Conservation (phyloP, 2,329 filamentous ascomycete species). For the Meredithiella fracta region DNA sequence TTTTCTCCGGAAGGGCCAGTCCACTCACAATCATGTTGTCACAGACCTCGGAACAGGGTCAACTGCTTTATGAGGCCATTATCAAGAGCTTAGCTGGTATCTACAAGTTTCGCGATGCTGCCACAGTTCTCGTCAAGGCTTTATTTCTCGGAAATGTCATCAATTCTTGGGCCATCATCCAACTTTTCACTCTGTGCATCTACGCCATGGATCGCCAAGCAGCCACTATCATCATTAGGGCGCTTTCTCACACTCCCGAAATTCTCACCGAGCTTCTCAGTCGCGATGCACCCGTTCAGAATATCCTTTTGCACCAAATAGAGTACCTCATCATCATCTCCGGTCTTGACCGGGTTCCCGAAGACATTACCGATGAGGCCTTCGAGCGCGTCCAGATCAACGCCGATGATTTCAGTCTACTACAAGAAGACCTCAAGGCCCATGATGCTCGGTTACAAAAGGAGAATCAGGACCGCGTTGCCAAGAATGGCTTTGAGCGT, state of each 20-base stretch:
- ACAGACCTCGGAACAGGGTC: slow-evolving; percentile 5
- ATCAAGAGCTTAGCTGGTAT: slow-evolving; percentile 34
- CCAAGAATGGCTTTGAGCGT: background rate
- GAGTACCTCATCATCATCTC: slow-evolving; percentile 14
- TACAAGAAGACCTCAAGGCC: slow-evolving; percentile 3
- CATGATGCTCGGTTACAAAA: slow-evolving; percentile 8
- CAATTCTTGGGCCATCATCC: slow-evolving; percentile 20
- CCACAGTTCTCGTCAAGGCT: slow-evolving; percentile 25
- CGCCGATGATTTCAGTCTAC: slow-evolving; percentile 1
- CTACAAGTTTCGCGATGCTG: slow-evolving; percentile 28
- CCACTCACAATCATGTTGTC: slow-evolving; percentile 1
- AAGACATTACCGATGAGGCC: background rate
- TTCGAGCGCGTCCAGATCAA: slow-evolving; percentile 5
- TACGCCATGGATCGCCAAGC: slow-evolving; percentile 22
- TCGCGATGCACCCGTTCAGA: slow-evolving; percentile 5
- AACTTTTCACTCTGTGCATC: slow-evolving; percentile 28
- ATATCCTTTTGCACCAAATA: slow-evolving; percentile 14
- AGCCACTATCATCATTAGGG: slow-evolving; percentile 12
- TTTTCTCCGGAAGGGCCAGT: slow-evolving; percentile 1
- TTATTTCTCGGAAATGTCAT: slow-evolving; percentile 23
- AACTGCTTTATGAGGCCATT: slow-evolving; percentile 27
- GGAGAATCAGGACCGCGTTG: slow-evolving; percentile 4
- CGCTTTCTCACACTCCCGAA: slow-evolving; percentile 5
- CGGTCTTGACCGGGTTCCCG: slow-evolving; percentile 2
- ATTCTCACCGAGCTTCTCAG: slow-evolving; percentile 8